Base-by-base conservation (phyloP, 2,329 filamentous ascomycete genomes). In the Pleoardoris graminearum region DNA sequence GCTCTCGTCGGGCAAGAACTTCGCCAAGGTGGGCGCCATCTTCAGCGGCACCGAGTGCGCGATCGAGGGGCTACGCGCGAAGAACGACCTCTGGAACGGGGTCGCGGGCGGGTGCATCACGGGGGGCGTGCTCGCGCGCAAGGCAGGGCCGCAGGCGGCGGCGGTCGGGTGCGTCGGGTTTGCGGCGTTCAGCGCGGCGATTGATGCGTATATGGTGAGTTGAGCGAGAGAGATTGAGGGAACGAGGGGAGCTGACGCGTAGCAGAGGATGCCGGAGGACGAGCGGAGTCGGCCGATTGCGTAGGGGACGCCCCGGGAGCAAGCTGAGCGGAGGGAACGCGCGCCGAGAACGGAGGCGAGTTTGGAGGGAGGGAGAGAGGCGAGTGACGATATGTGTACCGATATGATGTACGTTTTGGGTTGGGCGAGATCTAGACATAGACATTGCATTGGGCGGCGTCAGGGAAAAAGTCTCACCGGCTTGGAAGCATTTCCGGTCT, bases 31-130 rank as follows among this genome's bases (percentile, higher is more conserved):
- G 44, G 94, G 94, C 65, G 89, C 90, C 2, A 82, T 97, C 17
- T 99, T 95, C 78, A 84, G 86, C 14, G 93, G 93, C 35, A 96
- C 94, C 48, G 94, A 99, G 77, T 99, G 94, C 78, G 91, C 90
- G 59, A 91, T 99, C 68, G 94, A 99, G 75, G 92, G 92, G 0
- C 75, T 90, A 65, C 84, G 94, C 25, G 94, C 92, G 19, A 97
- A 96, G 80, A 97, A 97, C 76, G 94, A 97, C 73, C 75, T 97
- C 25, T 84, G 80, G 58, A 99, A 99, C 77, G 91, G 91, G 49
- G 86, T 94, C 4, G 84, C 87, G 4, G 91, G 92, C 0, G 94
- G 94, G 0, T 97, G 93, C 70, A 79, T 97, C 49, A 97, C 94
- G 8, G 94, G 94, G 14, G 94, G 90, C 16, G 89, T 94, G 49